Evolutionary conservation across 2,329 filamentous ascomycete species (phyloP).

Genomic region (Ilyonectria destructans): DNA sequence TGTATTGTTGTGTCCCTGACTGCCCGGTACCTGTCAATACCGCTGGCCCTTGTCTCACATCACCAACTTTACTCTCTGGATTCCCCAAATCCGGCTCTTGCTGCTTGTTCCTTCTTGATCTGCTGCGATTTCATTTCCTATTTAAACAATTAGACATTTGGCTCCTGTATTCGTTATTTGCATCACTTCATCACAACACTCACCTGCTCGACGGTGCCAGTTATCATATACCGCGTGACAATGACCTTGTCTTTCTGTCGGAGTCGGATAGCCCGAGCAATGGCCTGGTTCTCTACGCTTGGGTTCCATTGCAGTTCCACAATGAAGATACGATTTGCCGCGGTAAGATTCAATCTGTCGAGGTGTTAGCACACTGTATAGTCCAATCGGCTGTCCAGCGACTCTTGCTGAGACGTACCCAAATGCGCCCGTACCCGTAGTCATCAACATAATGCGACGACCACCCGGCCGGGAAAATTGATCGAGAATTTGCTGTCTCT

Average conservation of each 20-base stretch:
- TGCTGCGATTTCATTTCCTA: constrained; percentile 34
- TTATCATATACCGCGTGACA: constrained; percentile 63
- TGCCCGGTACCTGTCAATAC: too few species aligned
- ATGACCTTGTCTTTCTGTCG: constrained; percentile 61
- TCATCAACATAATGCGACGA: constrained; percentile 65
- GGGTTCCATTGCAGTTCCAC: constrained; percentile 72
- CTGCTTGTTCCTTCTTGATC: constrained; percentile 14
- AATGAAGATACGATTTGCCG: constrained; percentile 65
- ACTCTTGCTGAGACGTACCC: constrained; percentile 54
- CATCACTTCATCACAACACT: constrained; percentile 23
- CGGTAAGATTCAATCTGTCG: constrained; percentile 63
- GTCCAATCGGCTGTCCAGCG: accelerated
- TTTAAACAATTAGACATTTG: background rate
- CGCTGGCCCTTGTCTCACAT: too few species aligned
- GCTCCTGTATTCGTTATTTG: background rate
- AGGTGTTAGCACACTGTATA: accelerated
- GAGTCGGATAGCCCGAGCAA: constrained; percentile 64
- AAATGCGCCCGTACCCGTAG: constrained; percentile 66
- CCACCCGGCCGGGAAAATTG: constrained; percentile 53
- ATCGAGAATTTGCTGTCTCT: constrained; percentile 58
- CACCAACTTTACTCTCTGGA: background rate
- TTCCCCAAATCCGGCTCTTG: constrained; percentile 11
- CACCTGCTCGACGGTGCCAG: constrained; percentile 62
- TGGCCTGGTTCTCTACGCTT: constrained; percentile 66
- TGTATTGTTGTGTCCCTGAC: too few species aligned